phyloP scores from a whole-genome alignment of 2,329 filamentous ascomycete genomes.

The Alternaria incomplexa region DNA sequence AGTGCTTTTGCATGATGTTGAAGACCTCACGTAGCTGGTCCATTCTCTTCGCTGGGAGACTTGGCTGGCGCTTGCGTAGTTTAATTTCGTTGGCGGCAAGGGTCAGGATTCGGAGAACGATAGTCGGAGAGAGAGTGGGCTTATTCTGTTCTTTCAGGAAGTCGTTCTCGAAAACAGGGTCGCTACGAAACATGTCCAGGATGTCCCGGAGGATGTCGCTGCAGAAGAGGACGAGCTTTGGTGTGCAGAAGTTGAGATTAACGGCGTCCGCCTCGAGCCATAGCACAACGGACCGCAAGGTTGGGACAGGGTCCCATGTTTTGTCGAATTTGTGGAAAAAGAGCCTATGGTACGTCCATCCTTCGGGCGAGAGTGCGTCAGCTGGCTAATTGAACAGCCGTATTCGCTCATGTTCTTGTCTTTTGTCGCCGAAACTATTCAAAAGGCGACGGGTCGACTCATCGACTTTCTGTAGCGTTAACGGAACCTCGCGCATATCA shows the following conservation, averaged over 20 bases:
- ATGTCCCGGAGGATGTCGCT: neutral
- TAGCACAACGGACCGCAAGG: neutral
- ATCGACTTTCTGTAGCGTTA: neutral
- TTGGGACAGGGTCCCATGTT: accelerated
- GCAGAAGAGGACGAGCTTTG: neutral
- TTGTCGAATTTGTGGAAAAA: neutral
- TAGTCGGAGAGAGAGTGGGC: neutral
- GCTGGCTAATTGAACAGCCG: neutral
- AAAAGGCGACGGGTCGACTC: neutral
- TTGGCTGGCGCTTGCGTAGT: neutral
- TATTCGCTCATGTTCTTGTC: neutral
- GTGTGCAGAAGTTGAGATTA: neutral
- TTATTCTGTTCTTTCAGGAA: neutral
- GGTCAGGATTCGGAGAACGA: neutral
- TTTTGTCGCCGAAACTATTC: neutral
- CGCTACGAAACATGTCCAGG: neutral
- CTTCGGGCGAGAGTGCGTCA: accelerated
- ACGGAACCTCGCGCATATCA: neutral
- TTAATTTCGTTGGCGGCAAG: neutral
- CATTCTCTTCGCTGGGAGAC: neutral
- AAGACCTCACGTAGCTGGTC: neutral
- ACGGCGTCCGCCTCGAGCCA: neutral
- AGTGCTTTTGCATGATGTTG: neutral
- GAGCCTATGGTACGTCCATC: neutral
- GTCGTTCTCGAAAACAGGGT: neutral